Percentiles rank a stretch among this genome's conserved stretches.
Conservation (phyloP, 2,329 filamentous ascomycete species). For the Exophiala oligosperma region DNA sequence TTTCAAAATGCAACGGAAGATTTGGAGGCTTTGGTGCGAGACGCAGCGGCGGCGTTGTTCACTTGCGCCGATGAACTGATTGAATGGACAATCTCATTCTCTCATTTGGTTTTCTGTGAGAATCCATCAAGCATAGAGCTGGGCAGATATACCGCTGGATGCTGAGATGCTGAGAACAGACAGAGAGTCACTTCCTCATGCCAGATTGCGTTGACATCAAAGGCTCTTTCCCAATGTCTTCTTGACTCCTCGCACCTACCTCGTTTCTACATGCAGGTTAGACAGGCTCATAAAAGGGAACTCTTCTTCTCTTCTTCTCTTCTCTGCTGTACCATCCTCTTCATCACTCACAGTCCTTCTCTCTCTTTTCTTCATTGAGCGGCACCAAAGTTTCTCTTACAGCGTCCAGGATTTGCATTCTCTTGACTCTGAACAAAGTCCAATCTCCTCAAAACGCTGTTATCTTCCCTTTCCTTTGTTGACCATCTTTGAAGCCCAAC, state of each 20-base stretch:
- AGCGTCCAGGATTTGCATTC: too few species aligned
- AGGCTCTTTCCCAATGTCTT: neutral
- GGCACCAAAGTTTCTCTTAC: too few species aligned
- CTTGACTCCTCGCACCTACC: neutral
- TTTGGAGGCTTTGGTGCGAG: too few species aligned
- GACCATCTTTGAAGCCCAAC: conserved; percentile 4
- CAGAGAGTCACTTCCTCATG: neutral
- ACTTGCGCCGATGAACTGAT: too few species aligned
- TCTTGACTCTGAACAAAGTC: too few species aligned
- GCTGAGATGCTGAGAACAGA: neutral
- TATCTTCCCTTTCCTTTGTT: too few species aligned
- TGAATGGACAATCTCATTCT: too few species aligned
- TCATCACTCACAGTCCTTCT: neutral
- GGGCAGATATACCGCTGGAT: neutral
- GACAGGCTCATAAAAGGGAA: neutral
- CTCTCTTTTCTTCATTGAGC: neutral
- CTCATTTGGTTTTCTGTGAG: too few species aligned
- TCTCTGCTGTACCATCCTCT: conserved; percentile 1
- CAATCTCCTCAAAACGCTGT: neutral
- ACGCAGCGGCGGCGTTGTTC: too few species aligned
- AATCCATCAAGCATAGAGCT: too few species aligned
- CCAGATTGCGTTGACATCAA: neutral
- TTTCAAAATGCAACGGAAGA: too few species aligned
- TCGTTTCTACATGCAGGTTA: neutral
- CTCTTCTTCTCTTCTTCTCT: neutral